Evolutionary conservation across 2,329 filamentous ascomycete genomes (phyloP).

Genomic region (Tolypocladium tropicale): DNA sequence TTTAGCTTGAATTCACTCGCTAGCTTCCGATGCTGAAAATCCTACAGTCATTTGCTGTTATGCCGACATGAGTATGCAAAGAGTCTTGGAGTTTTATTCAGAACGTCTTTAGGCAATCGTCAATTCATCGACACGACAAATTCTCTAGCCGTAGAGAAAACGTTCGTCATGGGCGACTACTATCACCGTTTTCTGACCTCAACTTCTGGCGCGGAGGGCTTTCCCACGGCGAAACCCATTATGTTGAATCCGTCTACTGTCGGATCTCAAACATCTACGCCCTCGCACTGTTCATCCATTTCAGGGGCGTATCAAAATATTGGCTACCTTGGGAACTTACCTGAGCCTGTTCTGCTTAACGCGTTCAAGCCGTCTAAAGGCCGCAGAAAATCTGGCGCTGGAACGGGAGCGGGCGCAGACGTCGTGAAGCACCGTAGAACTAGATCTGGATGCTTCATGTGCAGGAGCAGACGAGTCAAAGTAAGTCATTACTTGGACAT

Average conservation of each 20-base stretch:
- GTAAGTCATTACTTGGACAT: conserved; percentile 25
- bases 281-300: conserved; percentile 21
- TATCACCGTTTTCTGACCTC: conserved; percentile 46
- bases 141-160: background rate
- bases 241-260: conserved; percentile 26
- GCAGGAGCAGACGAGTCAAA: conserved; percentile 79
- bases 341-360: conserved; percentile 38
- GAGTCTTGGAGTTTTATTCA: no score
- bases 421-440: conserved; percentile 89
- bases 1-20: background rate
- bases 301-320: conserved; percentile 34
- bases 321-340: conserved; percentile 39
- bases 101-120: background rate
- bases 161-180: conserved; percentile 39
- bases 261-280: conserved; percentile 18
- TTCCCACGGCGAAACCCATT: conserved; percentile 26
- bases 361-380: conserved; percentile 36
- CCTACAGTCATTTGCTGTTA: no score
- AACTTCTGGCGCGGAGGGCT: conserved; percentile 34
- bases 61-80: no score
- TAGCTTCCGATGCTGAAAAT: background rate
- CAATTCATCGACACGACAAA: background rate
- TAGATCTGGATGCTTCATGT: conserved; percentile 87
- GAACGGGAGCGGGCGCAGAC: conserved; percentile 37
- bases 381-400: conserved; percentile 36